Percentiles rank a stretch among this genome's conserved stretches.
Evolutionary conservation across 495 filamentous ascomycete genomes (phyloP).

Genomic region (Mycothermus thermophilus): DNA sequence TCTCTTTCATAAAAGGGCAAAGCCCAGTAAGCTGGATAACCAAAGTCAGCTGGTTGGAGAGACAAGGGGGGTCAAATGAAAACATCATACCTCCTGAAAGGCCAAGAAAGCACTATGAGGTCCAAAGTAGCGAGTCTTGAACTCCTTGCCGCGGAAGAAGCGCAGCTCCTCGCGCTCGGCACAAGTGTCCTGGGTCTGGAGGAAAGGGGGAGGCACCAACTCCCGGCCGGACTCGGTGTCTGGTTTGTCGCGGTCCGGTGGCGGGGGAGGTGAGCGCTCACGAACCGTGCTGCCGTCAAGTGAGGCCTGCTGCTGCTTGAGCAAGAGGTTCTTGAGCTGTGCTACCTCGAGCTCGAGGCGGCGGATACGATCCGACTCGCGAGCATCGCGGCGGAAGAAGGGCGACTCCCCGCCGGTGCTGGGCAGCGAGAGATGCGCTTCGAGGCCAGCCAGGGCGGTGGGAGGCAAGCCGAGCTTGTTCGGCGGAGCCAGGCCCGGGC

Average conservation of each 20-base stretch:
- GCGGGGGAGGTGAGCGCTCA: conserved; percentile 15
- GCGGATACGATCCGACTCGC: conserved; percentile 34
- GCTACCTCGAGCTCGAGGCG: conserved; percentile 36
- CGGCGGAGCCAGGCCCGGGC: conserved; percentile 27
- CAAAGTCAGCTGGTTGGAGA: neutral
- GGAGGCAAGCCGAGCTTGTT: conserved; percentile 25
- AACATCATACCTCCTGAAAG: conserved; percentile 24
- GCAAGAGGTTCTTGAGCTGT: conserved; percentile 29
- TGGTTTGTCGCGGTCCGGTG: conserved; percentile 7
- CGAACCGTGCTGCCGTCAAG: conserved; percentile 23
- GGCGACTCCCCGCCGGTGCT: conserved; percentile 14
- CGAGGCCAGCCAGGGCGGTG: conserved; percentile 19
- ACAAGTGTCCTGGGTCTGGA: conserved; percentile 15
- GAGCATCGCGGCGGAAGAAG: conserved; percentile 20
- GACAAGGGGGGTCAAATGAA: neutral
- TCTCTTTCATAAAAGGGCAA: conserved; percentile 33
- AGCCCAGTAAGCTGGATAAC: conserved; percentile 27
- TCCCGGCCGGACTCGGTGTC: conserved; percentile 2
- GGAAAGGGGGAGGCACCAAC: conserved; percentile 7
- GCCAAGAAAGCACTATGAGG: conserved; percentile 34
- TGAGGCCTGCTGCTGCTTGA: conserved; percentile 26
- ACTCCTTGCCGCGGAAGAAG: conserved; percentile 27
- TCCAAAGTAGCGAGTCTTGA: conserved; percentile 36
- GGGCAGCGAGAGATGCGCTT: conserved; percentile 22
- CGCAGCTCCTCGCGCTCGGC: conserved; percentile 23